A percentile compares a stretch with the other conserved stretches of the same genome.
Conservation (phyloP, 2,329 filamentous ascomycete species). For the Ophiostoma sp. region DNA sequence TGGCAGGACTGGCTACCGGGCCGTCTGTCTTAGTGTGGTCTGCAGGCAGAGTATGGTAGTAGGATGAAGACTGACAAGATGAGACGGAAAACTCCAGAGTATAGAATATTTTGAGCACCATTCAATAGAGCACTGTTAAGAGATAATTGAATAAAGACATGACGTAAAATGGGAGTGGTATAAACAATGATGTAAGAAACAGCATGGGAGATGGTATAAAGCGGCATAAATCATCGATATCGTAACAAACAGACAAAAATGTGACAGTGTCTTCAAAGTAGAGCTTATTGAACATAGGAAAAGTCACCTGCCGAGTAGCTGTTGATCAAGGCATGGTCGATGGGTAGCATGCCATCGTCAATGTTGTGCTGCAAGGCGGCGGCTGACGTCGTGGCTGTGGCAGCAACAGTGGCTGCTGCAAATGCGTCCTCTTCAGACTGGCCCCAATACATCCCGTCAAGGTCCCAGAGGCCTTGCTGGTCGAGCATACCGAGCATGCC, state of each 20-base stretch:
- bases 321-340: neutral
- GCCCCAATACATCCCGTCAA: slow-evolving; percentile 53
- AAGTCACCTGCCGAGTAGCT: neutral
- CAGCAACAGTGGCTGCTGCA: neutral
- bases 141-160: neutral
- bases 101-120: neutral
- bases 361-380: neutral
- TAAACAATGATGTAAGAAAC: neutral
- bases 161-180: neutral
- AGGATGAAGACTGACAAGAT: too few relatives aligned
- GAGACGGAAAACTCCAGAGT: too few relatives aligned
- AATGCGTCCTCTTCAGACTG: slow-evolving; percentile 32
- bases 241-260: neutral
- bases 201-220: too few relatives aligned
- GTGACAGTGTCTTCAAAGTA: neutral
- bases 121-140: neutral
- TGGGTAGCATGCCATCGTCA: neutral
- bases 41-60: too few relatives aligned
- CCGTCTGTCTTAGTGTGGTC: too few relatives aligned
- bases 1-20: too few relatives aligned
- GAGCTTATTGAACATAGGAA: neutral
- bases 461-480: slow-evolving; percentile 51
- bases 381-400: neutral
- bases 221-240: neutral
- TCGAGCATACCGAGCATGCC: slow-evolving; percentile 50